phyloP scores from a whole-genome alignment of 192 early-diverging fungal genomes.

The Piromyces sp. region DNA sequence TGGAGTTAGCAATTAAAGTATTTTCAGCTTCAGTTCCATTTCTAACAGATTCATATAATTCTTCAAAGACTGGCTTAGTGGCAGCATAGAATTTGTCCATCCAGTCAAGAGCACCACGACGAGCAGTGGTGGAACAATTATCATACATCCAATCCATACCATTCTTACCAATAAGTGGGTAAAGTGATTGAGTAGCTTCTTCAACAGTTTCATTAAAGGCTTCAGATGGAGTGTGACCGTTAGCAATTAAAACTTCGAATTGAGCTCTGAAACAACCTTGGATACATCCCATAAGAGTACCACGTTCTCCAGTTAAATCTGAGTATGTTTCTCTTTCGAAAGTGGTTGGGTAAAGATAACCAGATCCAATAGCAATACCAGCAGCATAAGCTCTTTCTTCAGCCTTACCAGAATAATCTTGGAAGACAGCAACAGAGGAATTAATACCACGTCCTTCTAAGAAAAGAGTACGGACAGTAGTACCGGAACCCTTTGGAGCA shows the following conservation, averaged over 20 bases:
- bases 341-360: slow-evolving; percentile 83
- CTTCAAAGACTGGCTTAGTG: slow-evolving; percentile 83
- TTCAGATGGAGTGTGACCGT: slow-evolving; percentile 90
- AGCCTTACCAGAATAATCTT: slow-evolving; percentile 85
- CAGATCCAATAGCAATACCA: slow-evolving; percentile 85
- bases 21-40: slow-evolving; percentile 75
- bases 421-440: slow-evolving; percentile 85
- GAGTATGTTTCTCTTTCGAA: slow-evolving; percentile 94
- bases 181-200: slow-evolving; percentile 94
- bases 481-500: slow-evolving; percentile 91
- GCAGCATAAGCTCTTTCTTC: slow-evolving; percentile 79
- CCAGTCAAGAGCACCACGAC: slow-evolving; percentile 95
- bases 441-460: slow-evolving; percentile 93
- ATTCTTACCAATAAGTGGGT: slow-evolving; percentile 85
- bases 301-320: slow-evolving; percentile 90
- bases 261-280: slow-evolving; percentile 90
- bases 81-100: slow-evolving; percentile 78
- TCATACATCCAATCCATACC: slow-evolving; percentile 99
- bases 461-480: slow-evolving; percentile 89
- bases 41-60: slow-evolving; percentile 70
- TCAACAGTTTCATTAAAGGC: slow-evolving; percentile 99
- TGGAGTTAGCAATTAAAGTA: slow-evolving; percentile 70
- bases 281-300: slow-evolving; percentile 94
- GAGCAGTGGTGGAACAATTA: slow-evolving; percentile 91
- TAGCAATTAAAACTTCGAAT: slow-evolving; percentile 84